phyloP scores from a whole-genome alignment of 139 green algal genomes.

The Astrephomene gubernaculifera region DNA sequence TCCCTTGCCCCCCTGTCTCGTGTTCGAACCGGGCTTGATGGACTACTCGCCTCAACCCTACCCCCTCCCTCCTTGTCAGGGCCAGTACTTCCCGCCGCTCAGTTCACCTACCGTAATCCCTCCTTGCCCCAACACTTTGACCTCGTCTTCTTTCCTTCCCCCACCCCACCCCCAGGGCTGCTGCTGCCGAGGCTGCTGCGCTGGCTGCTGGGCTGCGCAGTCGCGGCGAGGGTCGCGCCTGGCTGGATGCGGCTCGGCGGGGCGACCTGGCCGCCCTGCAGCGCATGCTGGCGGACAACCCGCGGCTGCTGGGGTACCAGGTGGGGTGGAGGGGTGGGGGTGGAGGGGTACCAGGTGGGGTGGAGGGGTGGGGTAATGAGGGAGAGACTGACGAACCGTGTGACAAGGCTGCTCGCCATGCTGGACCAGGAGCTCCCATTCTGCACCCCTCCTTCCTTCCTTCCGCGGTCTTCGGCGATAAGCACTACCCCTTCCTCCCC shows the following conservation, averaged over 20 bases:
- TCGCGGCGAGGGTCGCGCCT: conserved; percentile 44
- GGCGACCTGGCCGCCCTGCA: conserved; percentile 46
- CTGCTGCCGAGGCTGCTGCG: conserved; percentile 5
- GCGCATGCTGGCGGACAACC: conserved; percentile 51
- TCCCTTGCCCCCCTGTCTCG: too few relatives aligned
- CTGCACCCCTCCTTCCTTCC: not conserved
- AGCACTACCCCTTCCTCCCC: not conserved
- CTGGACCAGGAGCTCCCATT: not conserved
- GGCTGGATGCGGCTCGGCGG: conserved; percentile 63
- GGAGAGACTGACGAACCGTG: too few relatives aligned
- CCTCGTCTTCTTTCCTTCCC: not conserved
- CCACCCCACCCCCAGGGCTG: not conserved
- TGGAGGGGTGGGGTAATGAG: not conserved
- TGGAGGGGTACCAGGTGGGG: conserved; percentile 1
- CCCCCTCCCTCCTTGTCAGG: too few relatives aligned
- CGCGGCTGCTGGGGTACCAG: conserved; percentile 61
- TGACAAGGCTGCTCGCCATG: too few relatives aligned
- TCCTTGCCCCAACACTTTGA: not conserved
- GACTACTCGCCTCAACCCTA: too few relatives aligned
- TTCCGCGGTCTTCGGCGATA: too few relatives aligned
- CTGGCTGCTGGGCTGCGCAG: not conserved
- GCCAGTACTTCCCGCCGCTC: not conserved
- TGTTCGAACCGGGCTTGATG: too few relatives aligned
- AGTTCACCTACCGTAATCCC: not conserved
- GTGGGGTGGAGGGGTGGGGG: conserved; percentile 11